Percentiles rank a stretch among this genome's conserved stretches.
phyloP scores from a whole-genome alignment of 164 flowering plant species.

The Litsea cubeba region DNA sequence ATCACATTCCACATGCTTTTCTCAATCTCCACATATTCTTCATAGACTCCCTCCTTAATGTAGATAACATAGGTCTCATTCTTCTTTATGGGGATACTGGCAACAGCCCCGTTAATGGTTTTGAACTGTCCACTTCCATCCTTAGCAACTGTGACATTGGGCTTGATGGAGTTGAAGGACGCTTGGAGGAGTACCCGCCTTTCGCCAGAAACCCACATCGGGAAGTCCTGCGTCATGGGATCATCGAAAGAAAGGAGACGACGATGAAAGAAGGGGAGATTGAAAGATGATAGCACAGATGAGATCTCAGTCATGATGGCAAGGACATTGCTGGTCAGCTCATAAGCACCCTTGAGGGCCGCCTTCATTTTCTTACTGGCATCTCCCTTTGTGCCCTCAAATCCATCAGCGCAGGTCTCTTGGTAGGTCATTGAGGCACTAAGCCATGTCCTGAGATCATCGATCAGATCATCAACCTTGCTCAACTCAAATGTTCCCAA shows the following conservation, averaged over 20 bases:
- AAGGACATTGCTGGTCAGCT: slow-evolving; percentile 49
- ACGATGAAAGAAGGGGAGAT: slow-evolving; percentile 21
- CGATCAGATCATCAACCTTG: slow-evolving; percentile 32
- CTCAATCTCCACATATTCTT: slow-evolving; percentile 41
- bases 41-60: slow-evolving; percentile 65
- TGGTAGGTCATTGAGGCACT: slow-evolving; percentile 62
- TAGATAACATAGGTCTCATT: slow-evolving; percentile 39
- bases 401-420: slow-evolving; percentile 72
- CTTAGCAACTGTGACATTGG: slow-evolving; percentile 57
- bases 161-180: neutral
- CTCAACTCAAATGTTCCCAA: slow-evolving; percentile 16
- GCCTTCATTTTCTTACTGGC: slow-evolving; percentile 49
- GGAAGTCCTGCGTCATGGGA: slow-evolving; percentile 11
- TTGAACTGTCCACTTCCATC: slow-evolving; percentile 66
- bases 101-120: slow-evolving; percentile 55
- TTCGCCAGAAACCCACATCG: slow-evolving; percentile 25
- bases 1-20: slow-evolving; percentile 36
- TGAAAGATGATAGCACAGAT: slow-evolving; percentile 17
- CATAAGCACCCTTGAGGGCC: slow-evolving; percentile 30
- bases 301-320: slow-evolving; percentile 46
- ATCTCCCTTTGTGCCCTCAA: slow-evolving; percentile 34
- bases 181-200: slow-evolving; percentile 27
- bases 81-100: slow-evolving; percentile 33
- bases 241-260: slow-evolving; percentile 19
- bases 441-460: slow-evolving; percentile 65